Percentiles rank a stretch among this genome's conserved stretches.
Evolutionary conservation across 2,329 filamentous ascomycete species (phyloP).

Genomic region (Epichloe baconii): DNA sequence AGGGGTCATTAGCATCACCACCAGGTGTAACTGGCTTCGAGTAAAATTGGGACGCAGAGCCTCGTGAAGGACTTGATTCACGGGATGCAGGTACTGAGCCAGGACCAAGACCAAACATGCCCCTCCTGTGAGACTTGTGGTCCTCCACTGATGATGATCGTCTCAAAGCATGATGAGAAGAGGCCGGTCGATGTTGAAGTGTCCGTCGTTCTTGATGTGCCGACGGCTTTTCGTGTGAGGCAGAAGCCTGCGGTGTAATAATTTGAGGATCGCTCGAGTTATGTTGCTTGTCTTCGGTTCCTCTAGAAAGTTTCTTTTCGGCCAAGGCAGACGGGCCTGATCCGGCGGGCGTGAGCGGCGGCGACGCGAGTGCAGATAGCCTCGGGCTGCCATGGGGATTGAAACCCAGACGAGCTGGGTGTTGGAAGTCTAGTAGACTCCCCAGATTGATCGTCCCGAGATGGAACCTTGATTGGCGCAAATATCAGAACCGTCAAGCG

Average conservation of each 20-base stretch:
- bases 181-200: conserved; percentile 28
- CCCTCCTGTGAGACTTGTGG: conserved; percentile 34
- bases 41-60: conserved; percentile 49
- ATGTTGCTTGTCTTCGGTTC: conserved; percentile 25
- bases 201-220: conserved; percentile 27
- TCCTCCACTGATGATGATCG: conserved; percentile 29
- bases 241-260: conserved; percentile 57
- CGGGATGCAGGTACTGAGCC: conserved; percentile 45
- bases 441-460: conserved; percentile 45
- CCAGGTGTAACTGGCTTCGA: conserved; percentile 66
- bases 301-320: conserved; percentile 17
- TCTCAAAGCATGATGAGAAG: conserved; percentile 28
- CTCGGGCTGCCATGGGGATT: conserved; percentile 54
- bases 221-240: conserved; percentile 37
- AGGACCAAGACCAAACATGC: conserved; percentile 38
- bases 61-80: conserved; percentile 51
- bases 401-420: conserved; percentile 49
- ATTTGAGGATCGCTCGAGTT: conserved; percentile 28
- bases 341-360: conserved; percentile 76
- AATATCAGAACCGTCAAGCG: background rate
- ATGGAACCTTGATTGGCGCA: conserved; percentile 33
- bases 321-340: conserved; percentile 34
- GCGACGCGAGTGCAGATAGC: conserved; percentile 65
- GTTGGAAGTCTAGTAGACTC: conserved; percentile 52
- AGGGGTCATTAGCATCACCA: conserved; percentile 73